These are phyloP conservation scores for Sesbania bispinosa DNA, from an alignment of 306 rosid genomes.

Conservation along the genomic window DNA sequence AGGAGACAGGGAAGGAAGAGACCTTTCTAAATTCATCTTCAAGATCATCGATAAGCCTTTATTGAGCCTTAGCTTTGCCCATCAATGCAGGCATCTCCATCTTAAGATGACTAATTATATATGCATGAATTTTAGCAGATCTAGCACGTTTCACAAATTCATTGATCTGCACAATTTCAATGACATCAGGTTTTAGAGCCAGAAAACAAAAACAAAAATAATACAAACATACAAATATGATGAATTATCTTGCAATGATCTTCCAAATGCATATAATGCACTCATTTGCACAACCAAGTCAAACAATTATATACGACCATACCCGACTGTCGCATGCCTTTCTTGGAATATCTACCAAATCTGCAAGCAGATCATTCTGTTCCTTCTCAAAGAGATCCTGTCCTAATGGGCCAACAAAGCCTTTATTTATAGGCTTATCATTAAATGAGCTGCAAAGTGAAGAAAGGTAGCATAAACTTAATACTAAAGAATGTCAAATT, in stretches of 20 bases:
- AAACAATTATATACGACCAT: conserved; percentile 16
- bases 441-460: conserved; percentile 63
- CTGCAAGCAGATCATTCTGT: conserved; percentile 78
- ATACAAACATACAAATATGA: conserved; percentile 2
- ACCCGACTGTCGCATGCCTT: conserved; percentile 93
- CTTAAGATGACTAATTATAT: conserved; percentile 80
- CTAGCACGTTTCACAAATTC: conserved; percentile 97
- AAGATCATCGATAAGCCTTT: conserved; percentile 72
- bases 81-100: conserved; percentile 91
- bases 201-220: neutral
- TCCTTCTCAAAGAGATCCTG: conserved; percentile 79
- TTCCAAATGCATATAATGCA: neutral
- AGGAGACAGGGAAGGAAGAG: neutral
- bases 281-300: neutral
- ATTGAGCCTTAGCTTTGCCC: conserved; percentile 92
- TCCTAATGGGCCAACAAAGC: conserved; percentile 65
- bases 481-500: conserved; percentile 7
- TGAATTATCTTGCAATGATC: neutral
- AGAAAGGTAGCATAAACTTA: neutral
- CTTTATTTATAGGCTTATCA: conserved; percentile 73
- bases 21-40: conserved; percentile 87
- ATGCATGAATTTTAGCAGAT: conserved; percentile 93
- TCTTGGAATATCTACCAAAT: conserved; percentile 87
- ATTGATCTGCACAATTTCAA: conserved; percentile 61
- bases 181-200: neutral